Percentiles rank a stretch among this genome's conserved stretches.
These are phyloP conservation scores for Deuterostichococcus epilithicus DNA, from an alignment of 139 green algal genomes.

Conservation along the genomic window DNA sequence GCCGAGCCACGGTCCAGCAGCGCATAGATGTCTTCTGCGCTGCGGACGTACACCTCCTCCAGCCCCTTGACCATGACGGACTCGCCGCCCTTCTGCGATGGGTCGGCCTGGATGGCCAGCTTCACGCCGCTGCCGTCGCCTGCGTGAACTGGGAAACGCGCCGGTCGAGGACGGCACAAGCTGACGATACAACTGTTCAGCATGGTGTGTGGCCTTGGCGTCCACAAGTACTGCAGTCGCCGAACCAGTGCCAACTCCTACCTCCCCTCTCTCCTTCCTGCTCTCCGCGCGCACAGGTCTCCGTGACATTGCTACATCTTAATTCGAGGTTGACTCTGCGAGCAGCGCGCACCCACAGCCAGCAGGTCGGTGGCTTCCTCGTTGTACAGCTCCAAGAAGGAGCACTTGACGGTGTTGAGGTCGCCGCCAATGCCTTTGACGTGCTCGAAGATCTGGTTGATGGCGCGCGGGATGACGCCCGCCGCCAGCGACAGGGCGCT, in stretches of 20 bases:
- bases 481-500: conserved; percentile 42
- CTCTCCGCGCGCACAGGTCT: too few species aligned
- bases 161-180: neutral
- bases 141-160: neutral
- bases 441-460: conserved; percentile 91
- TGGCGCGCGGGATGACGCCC: conserved; percentile 92
- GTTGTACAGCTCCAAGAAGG: conserved; percentile 99
- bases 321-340: too few species aligned
- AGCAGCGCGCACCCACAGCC: conserved; percentile 29
- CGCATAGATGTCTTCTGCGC: conserved; percentile 78
- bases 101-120: neutral
- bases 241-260: too few species aligned
- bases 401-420: conserved; percentile 64
- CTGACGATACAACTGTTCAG: conserved; percentile 3
- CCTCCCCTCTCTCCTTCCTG: too few species aligned
- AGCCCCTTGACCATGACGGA: conserved; percentile 64
- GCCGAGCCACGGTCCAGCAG: conserved; percentile 86
- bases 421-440: conserved; percentile 64
- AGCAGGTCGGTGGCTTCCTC: conserved; percentile 98
- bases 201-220: too few species aligned
- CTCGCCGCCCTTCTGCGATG: neutral
- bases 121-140: neutral
- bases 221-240: too few species aligned
- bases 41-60: conserved; percentile 91
- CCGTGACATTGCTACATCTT: too few species aligned